phyloP scores from a whole-genome alignment of 2,329 filamentous ascomycete genomes.

The Pyricularia grisea region DNA sequence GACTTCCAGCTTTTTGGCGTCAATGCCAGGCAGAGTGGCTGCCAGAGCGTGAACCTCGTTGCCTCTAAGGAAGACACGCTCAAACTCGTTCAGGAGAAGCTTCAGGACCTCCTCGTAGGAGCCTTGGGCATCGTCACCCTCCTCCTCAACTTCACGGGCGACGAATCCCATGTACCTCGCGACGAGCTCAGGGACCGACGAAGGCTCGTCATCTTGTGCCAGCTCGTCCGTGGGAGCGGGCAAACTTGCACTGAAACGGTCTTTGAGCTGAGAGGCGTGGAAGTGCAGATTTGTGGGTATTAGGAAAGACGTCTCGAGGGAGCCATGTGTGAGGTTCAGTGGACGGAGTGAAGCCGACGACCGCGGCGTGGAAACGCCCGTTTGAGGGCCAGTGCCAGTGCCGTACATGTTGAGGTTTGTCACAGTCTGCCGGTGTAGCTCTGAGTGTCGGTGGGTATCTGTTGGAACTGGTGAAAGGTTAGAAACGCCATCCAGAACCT shows the following conservation, averaged over 20 bases:
- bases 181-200: constrained; percentile 84
- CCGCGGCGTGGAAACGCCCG: constrained; percentile 92
- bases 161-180: constrained; percentile 89
- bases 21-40: constrained; percentile 78
- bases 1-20: constrained; percentile 83
- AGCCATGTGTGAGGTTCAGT: constrained; percentile 83
- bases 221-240: constrained; percentile 93
- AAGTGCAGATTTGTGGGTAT: constrained; percentile 94
- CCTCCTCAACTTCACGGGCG: constrained; percentile 80
- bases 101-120: constrained; percentile 91
- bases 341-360: constrained; percentile 88
- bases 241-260: constrained; percentile 75
- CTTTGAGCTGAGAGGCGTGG: constrained; percentile 89
- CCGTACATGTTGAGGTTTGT: constrained; percentile 64
- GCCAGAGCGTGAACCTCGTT: constrained; percentile 94
- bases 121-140: constrained; percentile 80
- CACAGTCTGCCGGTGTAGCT: constrained; percentile 12
- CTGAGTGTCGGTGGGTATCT: background rate
- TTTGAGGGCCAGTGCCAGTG: constrained; percentile 74
- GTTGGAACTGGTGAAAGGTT: background rate
- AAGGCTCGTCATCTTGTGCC: constrained; percentile 97
- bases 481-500: background rate
- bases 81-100: constrained; percentile 89
- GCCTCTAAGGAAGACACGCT: constrained; percentile 85
- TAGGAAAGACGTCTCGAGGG: constrained; percentile 91